A percentile compares a stretch with the other conserved stretches of the same genome.
phyloP scores from a whole-genome alignment of 148 eudicot genomes.

The Talinum fruticosum region DNA sequence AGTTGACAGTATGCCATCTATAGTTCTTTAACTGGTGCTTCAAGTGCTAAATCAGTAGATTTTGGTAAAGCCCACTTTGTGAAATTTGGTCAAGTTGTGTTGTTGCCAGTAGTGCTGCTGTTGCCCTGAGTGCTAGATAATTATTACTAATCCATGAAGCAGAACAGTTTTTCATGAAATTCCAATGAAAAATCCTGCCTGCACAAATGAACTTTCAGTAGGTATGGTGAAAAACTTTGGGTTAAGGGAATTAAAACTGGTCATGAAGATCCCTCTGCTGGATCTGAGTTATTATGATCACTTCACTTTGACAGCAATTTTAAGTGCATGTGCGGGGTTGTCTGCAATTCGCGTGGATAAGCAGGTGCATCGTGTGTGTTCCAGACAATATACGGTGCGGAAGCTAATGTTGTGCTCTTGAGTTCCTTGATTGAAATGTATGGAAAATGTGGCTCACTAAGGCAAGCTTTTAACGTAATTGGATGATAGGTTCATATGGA shows the following conservation, averaged over 20 bases:
- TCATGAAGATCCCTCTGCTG: neutral
- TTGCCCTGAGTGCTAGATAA: neutral
- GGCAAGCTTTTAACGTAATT: neutral
- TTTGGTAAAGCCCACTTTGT: neutral
- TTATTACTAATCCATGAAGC: neutral
- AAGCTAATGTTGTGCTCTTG: neutral
- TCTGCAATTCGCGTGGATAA: neutral
- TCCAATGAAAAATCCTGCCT: neutral
- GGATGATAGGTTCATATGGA: neutral
- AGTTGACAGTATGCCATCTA: neutral
- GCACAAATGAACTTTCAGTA: neutral
- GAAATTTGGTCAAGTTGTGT: neutral
- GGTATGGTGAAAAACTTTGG: too few species aligned
- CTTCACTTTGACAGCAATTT: neutral
- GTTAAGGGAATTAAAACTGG: neutral
- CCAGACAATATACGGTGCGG: neutral
- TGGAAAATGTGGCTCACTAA: neutral
- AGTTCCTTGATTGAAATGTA: neutral
- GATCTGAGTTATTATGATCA: neutral
- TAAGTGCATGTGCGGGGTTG: neutral
- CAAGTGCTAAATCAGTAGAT: neutral
- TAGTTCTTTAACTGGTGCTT: neutral
- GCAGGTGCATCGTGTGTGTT: neutral
- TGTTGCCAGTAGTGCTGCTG: neutral
- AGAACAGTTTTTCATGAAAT: neutral